These are phyloP conservation scores for Epichloe sibirici DNA, from an alignment of 2,329 filamentous ascomycete species.

Conservation along the genomic window DNA sequence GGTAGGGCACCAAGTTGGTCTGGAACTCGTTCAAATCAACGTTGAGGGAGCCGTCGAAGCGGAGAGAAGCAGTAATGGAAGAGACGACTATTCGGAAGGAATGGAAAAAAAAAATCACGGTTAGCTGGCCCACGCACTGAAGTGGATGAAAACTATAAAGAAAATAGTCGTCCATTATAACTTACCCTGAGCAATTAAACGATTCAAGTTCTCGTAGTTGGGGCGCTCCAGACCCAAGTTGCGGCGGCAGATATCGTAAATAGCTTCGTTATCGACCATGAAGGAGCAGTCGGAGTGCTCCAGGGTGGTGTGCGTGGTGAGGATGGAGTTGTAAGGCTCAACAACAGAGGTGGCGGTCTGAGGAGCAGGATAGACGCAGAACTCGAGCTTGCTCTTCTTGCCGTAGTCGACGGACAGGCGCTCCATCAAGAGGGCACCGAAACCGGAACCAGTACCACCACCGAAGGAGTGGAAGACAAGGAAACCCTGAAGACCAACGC, in stretches of 20 bases:
- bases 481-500: slow-evolving; percentile 96
- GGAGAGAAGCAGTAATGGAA: slow-evolving; percentile 94
- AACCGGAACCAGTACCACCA: slow-evolving; percentile 96
- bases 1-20: slow-evolving; percentile 98
- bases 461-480: slow-evolving; percentile 99
- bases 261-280: slow-evolving; percentile 99
- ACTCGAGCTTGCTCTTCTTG: slow-evolving; percentile 99
- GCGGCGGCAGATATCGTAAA: slow-evolving; percentile 98
- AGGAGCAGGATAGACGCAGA: slow-evolving; percentile 96
- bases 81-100: slow-evolving; percentile 59
- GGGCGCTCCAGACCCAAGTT: slow-evolving; percentile 96
- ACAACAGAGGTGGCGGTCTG: slow-evolving; percentile 96
- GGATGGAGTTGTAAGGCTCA: slow-evolving; percentile 99
- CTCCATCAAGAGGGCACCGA: slow-evolving; percentile 97
- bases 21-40: slow-evolving; percentile 99
- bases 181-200: slow-evolving; percentile 88
- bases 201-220: slow-evolving; percentile 98
- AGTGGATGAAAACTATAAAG: neutral
- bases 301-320: slow-evolving; percentile 96
- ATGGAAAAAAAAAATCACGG: neutral
- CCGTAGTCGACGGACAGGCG: slow-evolving; percentile 97
- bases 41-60: slow-evolving; percentile 97
- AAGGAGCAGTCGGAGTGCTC: slow-evolving; percentile 99
- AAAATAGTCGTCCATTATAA: neutral
- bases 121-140: neutral